Conservation (phyloP, 768 basidiomycete genomes). For the Neoboletus brunneissimus region DNA sequence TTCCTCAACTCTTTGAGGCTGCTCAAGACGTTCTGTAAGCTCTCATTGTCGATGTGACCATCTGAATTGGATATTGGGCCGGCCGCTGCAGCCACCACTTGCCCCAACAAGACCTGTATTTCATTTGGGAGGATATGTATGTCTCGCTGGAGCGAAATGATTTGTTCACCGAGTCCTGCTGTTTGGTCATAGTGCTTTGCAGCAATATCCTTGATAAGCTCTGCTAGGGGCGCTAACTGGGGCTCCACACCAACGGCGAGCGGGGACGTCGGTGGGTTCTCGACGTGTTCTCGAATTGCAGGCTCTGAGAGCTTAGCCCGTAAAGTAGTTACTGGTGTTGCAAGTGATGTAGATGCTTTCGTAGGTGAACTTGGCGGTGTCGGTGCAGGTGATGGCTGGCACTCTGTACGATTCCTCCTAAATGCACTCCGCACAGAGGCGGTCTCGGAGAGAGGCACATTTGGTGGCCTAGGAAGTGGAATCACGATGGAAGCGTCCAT, state of each 20-base stretch:
- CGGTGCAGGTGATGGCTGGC: not conserved
- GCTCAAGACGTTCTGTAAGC: constrained; percentile 7
- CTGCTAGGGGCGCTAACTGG: constrained; percentile 27
- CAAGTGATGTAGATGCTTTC: not conserved
- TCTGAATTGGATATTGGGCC: constrained; percentile 2
- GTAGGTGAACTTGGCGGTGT: constrained; percentile 14
- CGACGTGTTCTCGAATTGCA: constrained; percentile 18
- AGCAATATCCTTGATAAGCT: constrained; percentile 35
- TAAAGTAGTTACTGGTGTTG: constrained; percentile 3
- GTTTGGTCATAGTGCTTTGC: constrained; percentile 37
- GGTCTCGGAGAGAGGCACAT: constrained; percentile 3
- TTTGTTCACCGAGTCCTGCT: constrained; percentile 32
- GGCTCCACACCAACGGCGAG: constrained; percentile 11
- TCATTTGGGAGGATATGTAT: constrained; percentile 30
- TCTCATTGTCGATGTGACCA: not conserved
- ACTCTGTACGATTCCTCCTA: constrained; percentile 3
- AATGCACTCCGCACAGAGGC: constrained; percentile 27
- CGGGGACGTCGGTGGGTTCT: constrained; percentile 13
- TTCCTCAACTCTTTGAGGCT: constrained; percentile 20
- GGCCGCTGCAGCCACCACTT: not conserved
- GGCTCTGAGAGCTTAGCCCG: constrained; percentile 21
- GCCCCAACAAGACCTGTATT: constrained; percentile 16
- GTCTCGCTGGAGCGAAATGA: constrained; percentile 33
- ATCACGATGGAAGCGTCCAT: constrained; percentile 26
- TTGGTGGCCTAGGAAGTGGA: constrained; percentile 21